Conservation (phyloP, 179 eudicot species). For the Heliamphora ciliata region DNA sequence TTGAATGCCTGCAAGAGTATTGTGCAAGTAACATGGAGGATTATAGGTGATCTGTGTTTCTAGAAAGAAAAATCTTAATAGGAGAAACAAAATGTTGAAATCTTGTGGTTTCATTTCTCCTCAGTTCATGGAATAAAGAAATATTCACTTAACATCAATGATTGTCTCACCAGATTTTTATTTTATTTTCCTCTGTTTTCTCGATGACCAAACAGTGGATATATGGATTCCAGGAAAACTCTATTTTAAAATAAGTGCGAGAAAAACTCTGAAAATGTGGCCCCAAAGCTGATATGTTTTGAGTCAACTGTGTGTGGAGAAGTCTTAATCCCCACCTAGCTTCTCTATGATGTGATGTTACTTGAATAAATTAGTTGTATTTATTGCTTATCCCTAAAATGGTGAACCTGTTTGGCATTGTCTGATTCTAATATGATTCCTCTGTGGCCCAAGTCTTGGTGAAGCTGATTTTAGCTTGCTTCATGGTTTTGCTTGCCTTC, state of each 20-base stretch:
- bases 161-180: not conserved
- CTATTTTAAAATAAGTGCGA: not conserved
- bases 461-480: not conserved
- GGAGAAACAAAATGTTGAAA: not conserved
- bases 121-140: not conserved
- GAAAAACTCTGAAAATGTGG: not conserved
- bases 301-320: too few species aligned
- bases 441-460: not conserved
- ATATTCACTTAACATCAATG: not conserved
- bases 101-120: not conserved
- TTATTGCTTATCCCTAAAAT: not conserved
- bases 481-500: not conserved
- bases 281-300: not conserved
- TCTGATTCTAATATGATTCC: not conserved
- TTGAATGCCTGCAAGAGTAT: not conserved
- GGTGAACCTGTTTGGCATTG: constrained; percentile 6
- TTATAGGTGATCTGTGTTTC: not conserved
- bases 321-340: too few species aligned
- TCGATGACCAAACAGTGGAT: not conserved
- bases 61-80: not conserved
- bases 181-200: not conserved
- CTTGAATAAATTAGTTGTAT: not conserved
- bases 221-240: not conserved
- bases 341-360: not conserved
- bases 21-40: not conserved